A percentile compares a stretch with the other conserved stretches of the same genome.
These are phyloP conservation scores for Talaromyces piceae DNA, from an alignment of 2,329 filamentous ascomycete genomes.

Conservation along the genomic window DNA sequence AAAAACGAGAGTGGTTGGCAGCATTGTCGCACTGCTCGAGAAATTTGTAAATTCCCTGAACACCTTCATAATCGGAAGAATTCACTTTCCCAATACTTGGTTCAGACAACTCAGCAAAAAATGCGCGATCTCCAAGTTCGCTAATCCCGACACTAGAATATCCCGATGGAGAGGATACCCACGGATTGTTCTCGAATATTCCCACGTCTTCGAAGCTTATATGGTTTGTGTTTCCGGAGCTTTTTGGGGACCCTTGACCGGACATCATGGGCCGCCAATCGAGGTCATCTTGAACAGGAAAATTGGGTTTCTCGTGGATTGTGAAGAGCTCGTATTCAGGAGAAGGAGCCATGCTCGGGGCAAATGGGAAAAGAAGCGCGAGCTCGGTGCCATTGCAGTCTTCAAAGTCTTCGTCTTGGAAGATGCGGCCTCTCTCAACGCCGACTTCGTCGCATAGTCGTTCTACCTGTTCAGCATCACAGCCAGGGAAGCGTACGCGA, in stretches of 20 bases:
- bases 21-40: constrained; percentile 56
- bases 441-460: constrained; percentile 77
- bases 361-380: constrained; percentile 79
- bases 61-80: constrained; percentile 52
- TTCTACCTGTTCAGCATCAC: constrained; percentile 76
- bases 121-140: constrained; percentile 37
- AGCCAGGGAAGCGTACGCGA: constrained; percentile 82
- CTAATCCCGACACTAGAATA: constrained; percentile 54
- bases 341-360: constrained; percentile 51
- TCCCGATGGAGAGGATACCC: constrained; percentile 46
- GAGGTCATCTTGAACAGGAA: constrained; percentile 24
- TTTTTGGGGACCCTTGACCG: constrained; percentile 24
- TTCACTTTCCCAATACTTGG: constrained; percentile 19
- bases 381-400: constrained; percentile 59
- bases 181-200: constrained; percentile 45
- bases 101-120: constrained; percentile 35
- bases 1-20: constrained; percentile 22
- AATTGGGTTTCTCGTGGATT: constrained; percentile 29
- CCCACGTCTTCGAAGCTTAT: constrained; percentile 36
- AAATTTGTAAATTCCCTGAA: constrained; percentile 60
- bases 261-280: constrained; percentile 55
- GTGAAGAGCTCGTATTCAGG: constrained; percentile 38
- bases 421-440: constrained; percentile 69
- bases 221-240: constrained; percentile 19
- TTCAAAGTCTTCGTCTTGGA: constrained; percentile 72